A percentile compares a stretch with the other conserved stretches of the same genome.
Evolutionary conservation across 139 green algal species (phyloP).

Genomic region (Microglena sp.): DNA sequence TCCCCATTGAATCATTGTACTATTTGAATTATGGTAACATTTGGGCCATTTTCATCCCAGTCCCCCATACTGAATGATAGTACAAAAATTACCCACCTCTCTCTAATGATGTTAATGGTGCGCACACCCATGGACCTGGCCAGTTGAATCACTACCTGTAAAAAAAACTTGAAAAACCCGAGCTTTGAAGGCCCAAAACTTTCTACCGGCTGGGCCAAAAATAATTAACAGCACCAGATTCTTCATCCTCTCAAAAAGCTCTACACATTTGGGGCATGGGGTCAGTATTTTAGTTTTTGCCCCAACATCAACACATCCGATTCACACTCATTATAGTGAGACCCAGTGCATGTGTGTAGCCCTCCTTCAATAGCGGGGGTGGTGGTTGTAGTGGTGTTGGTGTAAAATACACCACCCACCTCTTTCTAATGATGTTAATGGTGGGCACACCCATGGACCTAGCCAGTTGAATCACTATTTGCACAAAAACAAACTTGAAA

Average conservation of each 20-base stretch:
- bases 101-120: conserved; percentile 77
- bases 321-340: neutral
- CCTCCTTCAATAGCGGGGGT: too few species aligned
- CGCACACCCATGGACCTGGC: conserved; percentile 49
- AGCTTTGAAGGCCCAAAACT: too few species aligned
- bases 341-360: neutral
- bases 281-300: neutral
- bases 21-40: too few species aligned
- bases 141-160: conserved; percentile 76
- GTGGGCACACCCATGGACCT: conserved; percentile 57
- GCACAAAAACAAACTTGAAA: conserved; percentile 1
- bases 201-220: too few species aligned
- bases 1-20: too few species aligned
- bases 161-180: too few species aligned
- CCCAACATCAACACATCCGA: neutral
- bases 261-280: too few species aligned
- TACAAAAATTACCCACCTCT: conserved; percentile 31
- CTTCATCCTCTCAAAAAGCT: too few species aligned
- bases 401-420: conserved; percentile 30
- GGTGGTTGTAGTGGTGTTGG: too few species aligned
- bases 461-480: conserved; percentile 79
- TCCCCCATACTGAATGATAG: too few species aligned
- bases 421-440: conserved; percentile 77
- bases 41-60: too few species aligned
- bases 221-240: too few species aligned